Base-by-base conservation (phyloP, 257 asterid species). In the Petrea volubilis region DNA sequence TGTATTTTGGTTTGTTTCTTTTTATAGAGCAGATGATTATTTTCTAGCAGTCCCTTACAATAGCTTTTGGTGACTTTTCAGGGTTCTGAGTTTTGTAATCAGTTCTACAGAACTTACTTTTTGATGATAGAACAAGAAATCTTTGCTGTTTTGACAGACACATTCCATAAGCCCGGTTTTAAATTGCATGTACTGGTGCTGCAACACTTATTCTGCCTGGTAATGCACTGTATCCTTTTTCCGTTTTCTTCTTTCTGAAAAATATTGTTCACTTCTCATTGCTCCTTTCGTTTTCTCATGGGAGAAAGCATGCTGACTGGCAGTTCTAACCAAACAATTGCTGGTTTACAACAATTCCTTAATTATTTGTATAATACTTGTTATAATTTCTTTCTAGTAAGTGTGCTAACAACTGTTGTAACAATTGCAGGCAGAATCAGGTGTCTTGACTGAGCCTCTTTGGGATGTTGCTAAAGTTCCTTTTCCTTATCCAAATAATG, bases 121-220 rank as follows among this genome's bases (percentile, higher is more conserved):
- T 68, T 86, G 80, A 81, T 83, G 13, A 90, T 92, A 65, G 98
- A 90, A 78, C 98, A 92, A 90, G 97, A 92, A 74, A 90, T 86
- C 20, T 92, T 92, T 80, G 97, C 93, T 75, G 97, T 92, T 77
- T 78, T 90, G 78, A 88, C 95, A 5, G 98, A 92, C 69, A 85
- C 98, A 24, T 92, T 90, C 80, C 98, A 92, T 76, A 92, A 90
- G 79, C 98, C 97, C 14, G 98, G 98, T 75, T 92, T 90, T 72
- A 92, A 92, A 75, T 77, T 90, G 81, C 98, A 92, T 72, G 96
- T 92, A 20, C 79, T 88, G 62, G 88, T 90, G 68, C 80, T 92
- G 79, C 97, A 88, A 61, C 86, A 88, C 68, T 79, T 92, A 36
- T 90, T 90, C 77, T 67, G 84, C 79, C 79, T 88, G 98, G 98